Conservation (phyloP, 2,329 filamentous ascomycete genomes). For the Fusarium sp. region DNA sequence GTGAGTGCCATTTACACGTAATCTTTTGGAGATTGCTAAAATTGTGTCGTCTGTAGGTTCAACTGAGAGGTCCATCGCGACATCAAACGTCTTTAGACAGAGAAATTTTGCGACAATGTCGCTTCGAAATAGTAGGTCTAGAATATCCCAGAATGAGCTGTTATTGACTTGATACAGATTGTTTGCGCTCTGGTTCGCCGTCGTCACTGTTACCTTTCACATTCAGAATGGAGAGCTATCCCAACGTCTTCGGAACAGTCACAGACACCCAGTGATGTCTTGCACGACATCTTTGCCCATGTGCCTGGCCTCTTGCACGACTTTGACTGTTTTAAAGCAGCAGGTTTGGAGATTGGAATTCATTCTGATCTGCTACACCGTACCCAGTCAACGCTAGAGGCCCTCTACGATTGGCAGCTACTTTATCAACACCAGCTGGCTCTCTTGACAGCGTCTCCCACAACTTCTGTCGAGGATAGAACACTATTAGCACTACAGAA, state of each 20-base stretch:
- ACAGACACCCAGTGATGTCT: constrained; percentile 6
- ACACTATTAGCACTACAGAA: constrained; percentile 5
- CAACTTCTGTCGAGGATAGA: neutral
- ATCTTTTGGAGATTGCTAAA: neutral
- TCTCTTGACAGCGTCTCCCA: neutral
- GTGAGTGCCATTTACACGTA: rapidly evolving
- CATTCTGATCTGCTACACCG: neutral
- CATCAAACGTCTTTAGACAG: constrained; percentile 3
- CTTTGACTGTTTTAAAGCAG: neutral
- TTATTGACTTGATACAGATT: neutral
- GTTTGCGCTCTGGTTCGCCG: constrained; percentile 8
- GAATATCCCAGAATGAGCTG: rapidly evolving
- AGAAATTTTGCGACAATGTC: constrained; percentile 19
- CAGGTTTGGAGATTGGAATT: neutral
- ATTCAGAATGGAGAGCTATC: constrained; percentile 3
- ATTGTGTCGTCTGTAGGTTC: neutral
- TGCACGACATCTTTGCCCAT: constrained; percentile 17
- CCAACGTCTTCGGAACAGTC: neutral
- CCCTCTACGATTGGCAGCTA: constrained; percentile 14
- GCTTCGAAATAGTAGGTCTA: constrained; percentile 15
- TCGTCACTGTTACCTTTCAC: constrained; percentile 10
- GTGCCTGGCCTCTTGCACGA: constrained; percentile 14
- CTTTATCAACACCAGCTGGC: constrained; percentile 6
- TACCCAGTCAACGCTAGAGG: neutral
- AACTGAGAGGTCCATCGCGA: constrained; percentile 9